Conservation (phyloP, 1,284 basidiomycete species). For the Malassezia furfur region DNA sequence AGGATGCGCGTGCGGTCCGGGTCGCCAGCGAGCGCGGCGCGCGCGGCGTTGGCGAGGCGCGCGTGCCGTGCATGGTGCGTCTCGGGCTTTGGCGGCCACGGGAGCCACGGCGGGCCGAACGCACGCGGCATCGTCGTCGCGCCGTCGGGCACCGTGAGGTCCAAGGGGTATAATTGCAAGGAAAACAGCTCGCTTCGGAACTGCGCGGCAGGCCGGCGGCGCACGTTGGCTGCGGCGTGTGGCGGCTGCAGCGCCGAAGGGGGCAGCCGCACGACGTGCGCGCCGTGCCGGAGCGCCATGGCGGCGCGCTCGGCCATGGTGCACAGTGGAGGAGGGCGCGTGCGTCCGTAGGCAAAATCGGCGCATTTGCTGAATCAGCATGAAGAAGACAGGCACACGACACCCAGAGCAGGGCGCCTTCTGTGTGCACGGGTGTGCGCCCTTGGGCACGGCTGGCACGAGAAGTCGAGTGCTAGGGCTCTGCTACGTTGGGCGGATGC, state of each 20-base stretch:
- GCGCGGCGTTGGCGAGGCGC: neutral
- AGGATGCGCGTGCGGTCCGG: conserved; percentile 3
- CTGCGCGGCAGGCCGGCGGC: neutral
- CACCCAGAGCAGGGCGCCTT: no score
- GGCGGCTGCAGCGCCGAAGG: conserved; percentile 10
- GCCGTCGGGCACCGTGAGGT: neutral
- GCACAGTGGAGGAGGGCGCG: no score
- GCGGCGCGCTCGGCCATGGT: neutral
- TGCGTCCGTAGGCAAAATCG: no score
- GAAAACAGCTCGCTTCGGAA: conserved; percentile 5
- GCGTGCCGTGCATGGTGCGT: conserved; percentile 12
- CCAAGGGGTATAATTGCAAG: conserved; percentile 11
- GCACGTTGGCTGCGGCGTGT: neutral
- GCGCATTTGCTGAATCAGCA: no score
- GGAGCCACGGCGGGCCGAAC: conserved; percentile 17
- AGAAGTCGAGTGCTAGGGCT: no score
- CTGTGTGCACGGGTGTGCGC: no score
- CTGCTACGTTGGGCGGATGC: no score
- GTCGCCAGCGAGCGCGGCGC: neutral
- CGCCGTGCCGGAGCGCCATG: neutral
- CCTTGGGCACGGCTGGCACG: no score
- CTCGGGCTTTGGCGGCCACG: conserved; percentile 8
- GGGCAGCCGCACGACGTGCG: neutral
- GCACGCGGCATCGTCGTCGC: neutral
- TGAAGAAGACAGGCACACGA: no score